These are phyloP conservation scores for Noccaea caerulescens DNA, from an alignment of 345 rosid species.

Conservation along the genomic window DNA sequence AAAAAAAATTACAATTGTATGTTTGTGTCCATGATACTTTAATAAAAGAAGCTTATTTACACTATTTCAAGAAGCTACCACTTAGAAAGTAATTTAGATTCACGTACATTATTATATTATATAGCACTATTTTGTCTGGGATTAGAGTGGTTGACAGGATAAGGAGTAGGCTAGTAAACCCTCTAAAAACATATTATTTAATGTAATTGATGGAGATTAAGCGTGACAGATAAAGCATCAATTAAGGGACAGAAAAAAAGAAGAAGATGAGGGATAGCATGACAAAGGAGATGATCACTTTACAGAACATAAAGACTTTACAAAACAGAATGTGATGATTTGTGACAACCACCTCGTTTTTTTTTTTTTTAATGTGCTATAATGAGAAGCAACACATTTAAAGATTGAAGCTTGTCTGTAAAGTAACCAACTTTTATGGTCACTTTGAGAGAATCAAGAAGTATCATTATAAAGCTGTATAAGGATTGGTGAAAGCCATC, in stretches of 20 bases:
- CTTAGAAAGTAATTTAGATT: too few relatives aligned
- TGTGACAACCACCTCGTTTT: conserved; percentile 43
- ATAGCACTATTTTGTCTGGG: conserved; percentile 5
- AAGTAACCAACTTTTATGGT: conserved; percentile 35
- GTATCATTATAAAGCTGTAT: conserved; percentile 44
- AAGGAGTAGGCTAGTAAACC: neutral
- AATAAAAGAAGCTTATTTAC: neutral
- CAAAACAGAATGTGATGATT: conserved; percentile 42
- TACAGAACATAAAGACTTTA: conserved; percentile 44
- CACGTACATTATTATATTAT: neutral
- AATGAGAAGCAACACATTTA: conserved; percentile 40
- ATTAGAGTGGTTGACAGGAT: conserved; percentile 29
- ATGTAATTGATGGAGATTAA: conserved; percentile 28
- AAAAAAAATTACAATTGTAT: neutral
- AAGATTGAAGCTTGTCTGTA: conserved; percentile 45
- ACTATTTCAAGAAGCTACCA: neutral
- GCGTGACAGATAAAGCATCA: conserved; percentile 44
- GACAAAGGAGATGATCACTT: conserved; percentile 30
- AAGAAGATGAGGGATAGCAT: conserved; percentile 33
- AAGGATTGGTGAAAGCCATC: conserved; percentile 42
- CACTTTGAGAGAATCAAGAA: conserved; percentile 34
- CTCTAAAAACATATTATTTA: neutral
- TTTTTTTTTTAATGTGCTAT: conserved; percentile 7
- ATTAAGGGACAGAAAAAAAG: conserved; percentile 25
- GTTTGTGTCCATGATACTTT: conserved; percentile 9